Percentiles rank a stretch among this genome's conserved stretches.
Conservation (phyloP, 768 basidiomycete genomes). For the Phanerodontia chrysosporium region DNA sequence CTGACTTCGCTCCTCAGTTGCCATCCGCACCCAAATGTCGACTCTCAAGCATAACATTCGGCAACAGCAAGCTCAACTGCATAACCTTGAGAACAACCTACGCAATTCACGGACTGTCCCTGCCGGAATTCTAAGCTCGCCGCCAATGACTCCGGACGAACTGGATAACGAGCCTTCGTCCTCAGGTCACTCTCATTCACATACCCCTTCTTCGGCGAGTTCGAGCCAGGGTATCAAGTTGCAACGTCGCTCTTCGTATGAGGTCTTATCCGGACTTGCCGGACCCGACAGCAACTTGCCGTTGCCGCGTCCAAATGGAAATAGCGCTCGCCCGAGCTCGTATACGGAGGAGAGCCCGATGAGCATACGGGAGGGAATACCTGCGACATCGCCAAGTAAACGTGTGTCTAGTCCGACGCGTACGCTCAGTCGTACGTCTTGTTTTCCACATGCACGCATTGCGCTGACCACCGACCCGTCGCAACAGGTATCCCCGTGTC, state of each 20-base stretch:
- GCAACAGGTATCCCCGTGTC: slow-evolving; percentile 17
- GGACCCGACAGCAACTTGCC: slow-evolving; percentile 76
- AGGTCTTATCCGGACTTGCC: slow-evolving; percentile 64
- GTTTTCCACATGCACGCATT: slow-evolving; percentile 9
- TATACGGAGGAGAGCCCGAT: slow-evolving; percentile 36
- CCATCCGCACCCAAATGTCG: slow-evolving; percentile 75
- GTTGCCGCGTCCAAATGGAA: slow-evolving; percentile 42
- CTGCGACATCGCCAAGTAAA: slow-evolving; percentile 44
- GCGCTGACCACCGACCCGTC: neutral
- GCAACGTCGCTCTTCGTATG: slow-evolving; percentile 66
- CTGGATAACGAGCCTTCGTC: slow-evolving; percentile 13
- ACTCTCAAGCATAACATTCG: slow-evolving; percentile 78
- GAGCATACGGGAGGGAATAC: slow-evolving; percentile 72
- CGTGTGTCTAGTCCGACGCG: slow-evolving; percentile 70
- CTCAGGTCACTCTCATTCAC: slow-evolving; percentile 19
- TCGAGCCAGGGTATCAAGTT: slow-evolving; percentile 30
- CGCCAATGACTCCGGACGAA: slow-evolving; percentile 35
- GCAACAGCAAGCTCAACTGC: slow-evolving; percentile 78
- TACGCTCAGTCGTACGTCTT: slow-evolving; percentile 70
- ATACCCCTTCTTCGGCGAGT: slow-evolving; percentile 8
- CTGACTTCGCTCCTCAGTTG: slow-evolving; percentile 41
- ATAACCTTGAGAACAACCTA: slow-evolving; percentile 61
- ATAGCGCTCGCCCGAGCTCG: slow-evolving; percentile 35
- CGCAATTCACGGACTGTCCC: slow-evolving; percentile 62
- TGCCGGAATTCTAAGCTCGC: slow-evolving; percentile 33